Evolutionary conservation across 169 alveolate genomes (phyloP).

Genomic region (Plasmodium gallinaceum): DNA sequence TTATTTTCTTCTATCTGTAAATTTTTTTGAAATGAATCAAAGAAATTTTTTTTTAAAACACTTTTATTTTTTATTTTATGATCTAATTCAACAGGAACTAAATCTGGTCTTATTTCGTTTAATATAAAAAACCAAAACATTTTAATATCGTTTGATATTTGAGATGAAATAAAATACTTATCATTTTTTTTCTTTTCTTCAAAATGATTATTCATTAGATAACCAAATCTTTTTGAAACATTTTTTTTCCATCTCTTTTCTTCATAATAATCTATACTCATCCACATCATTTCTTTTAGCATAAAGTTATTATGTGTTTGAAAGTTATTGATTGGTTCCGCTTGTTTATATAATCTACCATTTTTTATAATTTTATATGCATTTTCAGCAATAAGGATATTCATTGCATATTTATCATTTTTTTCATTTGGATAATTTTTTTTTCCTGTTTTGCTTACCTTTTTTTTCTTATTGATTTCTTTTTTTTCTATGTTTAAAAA

Average conservation of each 20-base stretch:
- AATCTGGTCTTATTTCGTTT: constrained; percentile 76
- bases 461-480: constrained; percentile 33
- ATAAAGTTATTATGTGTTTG: constrained; percentile 81
- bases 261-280: constrained; percentile 85
- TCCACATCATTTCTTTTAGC: constrained; percentile 85
- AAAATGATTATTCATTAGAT: constrained; percentile 79
- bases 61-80: constrained; percentile 69
- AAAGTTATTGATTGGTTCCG: constrained; percentile 39
- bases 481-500: constrained; percentile 34
- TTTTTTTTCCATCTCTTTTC: constrained; percentile 86
- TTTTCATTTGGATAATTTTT: constrained; percentile 41
- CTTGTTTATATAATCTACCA: constrained; percentile 53
- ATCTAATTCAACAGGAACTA: constrained; percentile 73
- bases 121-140: constrained; percentile 77
- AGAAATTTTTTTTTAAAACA: constrained; percentile 36
- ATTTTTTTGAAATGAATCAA: constrained; percentile 33
- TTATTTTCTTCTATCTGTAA: constrained; percentile 35
- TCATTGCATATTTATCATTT: constrained; percentile 63
- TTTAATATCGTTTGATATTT: constrained; percentile 74
- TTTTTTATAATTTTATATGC: constrained; percentile 74
- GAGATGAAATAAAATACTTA: constrained; percentile 75
- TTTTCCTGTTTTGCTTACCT: constrained; percentile 40
- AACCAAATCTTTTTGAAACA: constrained; percentile 82
- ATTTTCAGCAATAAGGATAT: constrained; percentile 68
- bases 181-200: constrained; percentile 71